Evolutionary conservation across 352 stramenopile genomes (phyloP).

Genomic region (Globisporangium nagaii): DNA sequence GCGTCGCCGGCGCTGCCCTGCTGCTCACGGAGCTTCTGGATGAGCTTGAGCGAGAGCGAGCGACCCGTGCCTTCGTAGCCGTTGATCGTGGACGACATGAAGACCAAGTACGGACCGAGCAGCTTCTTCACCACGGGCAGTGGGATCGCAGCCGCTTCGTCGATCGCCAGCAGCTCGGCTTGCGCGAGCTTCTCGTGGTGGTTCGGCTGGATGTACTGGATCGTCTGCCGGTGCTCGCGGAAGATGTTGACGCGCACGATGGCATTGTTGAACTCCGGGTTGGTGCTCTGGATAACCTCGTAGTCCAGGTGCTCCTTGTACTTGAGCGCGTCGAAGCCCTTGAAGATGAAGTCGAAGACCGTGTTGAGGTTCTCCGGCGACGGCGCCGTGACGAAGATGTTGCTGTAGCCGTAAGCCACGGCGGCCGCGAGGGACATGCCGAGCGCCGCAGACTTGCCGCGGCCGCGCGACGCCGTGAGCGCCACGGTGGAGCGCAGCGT

Average conservation of each 20-base stretch:
- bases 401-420: constrained; percentile 91
- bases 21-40: constrained; percentile 96
- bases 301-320: constrained; percentile 99
- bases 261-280: constrained; percentile 80
- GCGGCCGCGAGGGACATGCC: constrained; percentile 87
- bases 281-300: constrained; percentile 87
- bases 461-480: constrained; percentile 89
- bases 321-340: constrained; percentile 90
- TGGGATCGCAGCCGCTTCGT: constrained; percentile 99
- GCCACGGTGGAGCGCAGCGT: constrained; percentile 91
- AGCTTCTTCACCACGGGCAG: constrained; percentile 96
- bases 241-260: constrained; percentile 98
- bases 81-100: constrained; percentile 99
- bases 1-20: constrained; percentile 78
- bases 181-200: constrained; percentile 96
- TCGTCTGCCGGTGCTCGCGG: constrained; percentile 94
- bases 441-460: constrained; percentile 98
- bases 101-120: constrained; percentile 96
- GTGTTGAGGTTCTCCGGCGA: constrained; percentile 98
- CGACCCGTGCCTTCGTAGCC: constrained; percentile 99
- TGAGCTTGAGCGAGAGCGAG: constrained; percentile 98
- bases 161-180: constrained; percentile 97
- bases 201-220: constrained; percentile 95
- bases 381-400: constrained; percentile 97
- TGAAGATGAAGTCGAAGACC: constrained; percentile 98